A percentile compares a stretch with the other conserved stretches of the same genome.
phyloP scores from a whole-genome alignment of 2,329 filamentous ascomycete genomes.

The Nigrospora oryzae region DNA sequence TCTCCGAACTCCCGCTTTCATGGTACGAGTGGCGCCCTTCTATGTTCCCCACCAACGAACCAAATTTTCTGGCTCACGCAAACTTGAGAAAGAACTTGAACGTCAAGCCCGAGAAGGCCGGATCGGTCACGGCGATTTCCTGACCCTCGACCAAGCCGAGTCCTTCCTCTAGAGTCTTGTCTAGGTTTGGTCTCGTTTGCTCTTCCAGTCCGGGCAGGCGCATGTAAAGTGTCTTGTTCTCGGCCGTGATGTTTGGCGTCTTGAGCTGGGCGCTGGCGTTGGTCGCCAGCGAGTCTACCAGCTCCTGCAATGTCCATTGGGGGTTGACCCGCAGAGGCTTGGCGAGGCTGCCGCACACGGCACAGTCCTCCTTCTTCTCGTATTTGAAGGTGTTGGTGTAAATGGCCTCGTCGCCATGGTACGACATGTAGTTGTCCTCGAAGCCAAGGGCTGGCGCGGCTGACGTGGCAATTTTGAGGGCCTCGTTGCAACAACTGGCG shows the following conservation, averaged over 20 bases:
- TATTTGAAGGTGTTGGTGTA: slow-evolving; percentile 98
- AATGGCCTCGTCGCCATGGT: slow-evolving; percentile 88
- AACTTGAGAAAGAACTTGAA: slow-evolving; percentile 49
- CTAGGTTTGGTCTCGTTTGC: slow-evolving; percentile 75
- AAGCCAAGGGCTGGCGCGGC: slow-evolving; percentile 72
- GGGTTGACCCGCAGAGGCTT: slow-evolving; percentile 67
- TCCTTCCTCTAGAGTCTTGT: slow-evolving; percentile 62
- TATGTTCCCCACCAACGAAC: too few species aligned
- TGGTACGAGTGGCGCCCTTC: too few species aligned
- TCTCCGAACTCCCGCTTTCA: too few species aligned
- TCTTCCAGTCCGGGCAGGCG: slow-evolving; percentile 73
- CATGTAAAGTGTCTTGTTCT: slow-evolving; percentile 84
- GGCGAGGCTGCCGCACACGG: slow-evolving; percentile 81
- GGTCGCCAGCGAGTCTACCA: slow-evolving; percentile 75
- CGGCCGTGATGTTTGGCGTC: slow-evolving; percentile 74
- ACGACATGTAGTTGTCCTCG: slow-evolving; percentile 97
- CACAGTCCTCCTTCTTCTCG: slow-evolving; percentile 88
- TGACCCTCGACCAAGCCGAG: slow-evolving; percentile 68
- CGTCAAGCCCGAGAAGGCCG: slow-evolving; percentile 71
- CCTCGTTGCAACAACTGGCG: slow-evolving; percentile 92
- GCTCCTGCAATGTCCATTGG: slow-evolving; percentile 66
- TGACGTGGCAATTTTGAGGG: slow-evolving; percentile 83
- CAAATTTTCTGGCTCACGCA: slow-evolving; percentile 7
- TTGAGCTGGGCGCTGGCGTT: slow-evolving; percentile 88
- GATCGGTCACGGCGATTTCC: slow-evolving; percentile 86